Percentiles rank a stretch among this genome's conserved stretches.
These are phyloP conservation scores for Ogataea minuta DNA, from an alignment of 805 yeast species.

Conservation along the genomic window DNA sequence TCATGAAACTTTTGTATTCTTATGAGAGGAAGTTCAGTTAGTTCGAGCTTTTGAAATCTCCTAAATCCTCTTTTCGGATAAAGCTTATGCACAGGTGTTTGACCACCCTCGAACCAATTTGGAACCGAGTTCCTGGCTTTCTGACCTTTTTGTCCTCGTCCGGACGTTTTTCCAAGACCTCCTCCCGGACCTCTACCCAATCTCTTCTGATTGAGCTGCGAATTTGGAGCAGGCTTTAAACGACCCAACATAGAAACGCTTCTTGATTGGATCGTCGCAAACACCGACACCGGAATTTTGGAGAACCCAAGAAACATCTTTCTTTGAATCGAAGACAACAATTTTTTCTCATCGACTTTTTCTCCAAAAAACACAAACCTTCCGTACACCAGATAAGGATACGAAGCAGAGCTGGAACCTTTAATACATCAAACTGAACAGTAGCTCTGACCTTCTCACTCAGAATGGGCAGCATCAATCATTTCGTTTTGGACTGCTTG, in stretches of 20 bases:
- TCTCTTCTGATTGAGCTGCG: conserved; percentile 62
- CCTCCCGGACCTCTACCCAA: conserved; percentile 97
- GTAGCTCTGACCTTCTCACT: no score
- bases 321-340: neutral
- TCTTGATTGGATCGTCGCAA: conserved; percentile 24
- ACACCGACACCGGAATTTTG: neutral
- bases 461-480: no score
- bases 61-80: conserved; percentile 89
- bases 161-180: conserved; percentile 90
- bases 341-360: conserved; percentile 4
- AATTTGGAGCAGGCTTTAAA: conserved; percentile 58
- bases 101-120: conserved; percentile 98
- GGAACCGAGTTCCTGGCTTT: conserved; percentile 91
- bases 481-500: conserved; percentile 1
- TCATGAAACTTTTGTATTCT: conserved; percentile 71
- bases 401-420: no score
- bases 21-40: conserved; percentile 61
- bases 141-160: conserved; percentile 98
- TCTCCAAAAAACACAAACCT: neutral
- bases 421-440: no score
- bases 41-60: conserved; percentile 53
- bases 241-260: conserved; percentile 48
- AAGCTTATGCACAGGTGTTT: conserved; percentile 82
- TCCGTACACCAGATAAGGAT: conserved; percentile 5
- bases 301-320: conserved; percentile 4